Evolutionary conservation across 441 rosid genomes (phyloP).

Genomic region (Adansonia gregorii): DNA sequence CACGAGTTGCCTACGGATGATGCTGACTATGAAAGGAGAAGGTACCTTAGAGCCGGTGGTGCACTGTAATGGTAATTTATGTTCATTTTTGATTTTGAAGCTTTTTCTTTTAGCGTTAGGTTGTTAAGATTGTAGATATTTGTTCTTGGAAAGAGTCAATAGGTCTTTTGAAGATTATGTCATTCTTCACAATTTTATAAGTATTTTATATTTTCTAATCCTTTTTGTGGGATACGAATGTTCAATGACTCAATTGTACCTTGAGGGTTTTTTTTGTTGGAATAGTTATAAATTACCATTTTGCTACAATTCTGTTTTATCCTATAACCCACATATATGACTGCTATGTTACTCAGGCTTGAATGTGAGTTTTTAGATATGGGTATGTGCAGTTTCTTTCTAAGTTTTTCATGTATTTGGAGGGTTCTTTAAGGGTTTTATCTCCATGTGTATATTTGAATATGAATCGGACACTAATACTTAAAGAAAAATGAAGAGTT

Average conservation of each 20-base stretch:
- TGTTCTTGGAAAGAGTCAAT: not conserved
- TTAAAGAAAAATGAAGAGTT: too few relatives aligned
- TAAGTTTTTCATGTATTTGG: too few relatives aligned
- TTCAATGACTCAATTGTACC: constrained; percentile 32
- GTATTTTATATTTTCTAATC: constrained; percentile 21
- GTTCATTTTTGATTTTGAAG: not conserved
- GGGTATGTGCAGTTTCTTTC: too few relatives aligned
- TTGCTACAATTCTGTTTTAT: not conserved
- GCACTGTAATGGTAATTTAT: constrained; percentile 9
- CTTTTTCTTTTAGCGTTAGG: constrained; percentile 4
- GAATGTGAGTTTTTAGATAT: too few relatives aligned
- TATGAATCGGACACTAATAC: too few relatives aligned
- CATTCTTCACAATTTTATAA: not conserved
- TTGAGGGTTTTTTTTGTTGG: constrained; percentile 30
- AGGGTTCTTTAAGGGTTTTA: too few relatives aligned
- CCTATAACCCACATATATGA: not conserved
- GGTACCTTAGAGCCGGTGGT: not conserved
- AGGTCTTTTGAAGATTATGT: not conserved
- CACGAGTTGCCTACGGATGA: constrained; percentile 9
- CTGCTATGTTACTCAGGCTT: too few relatives aligned
- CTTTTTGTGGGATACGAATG: constrained; percentile 24
- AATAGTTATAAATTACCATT: constrained; percentile 21
- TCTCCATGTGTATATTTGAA: too few relatives aligned
- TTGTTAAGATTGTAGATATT: constrained; percentile 13
- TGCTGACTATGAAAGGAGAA: constrained; percentile 18